Percentiles rank a stretch among this genome's conserved stretches.
Evolutionary conservation across 352 stramenopile species (phyloP).

Genomic region (Plasmopara muralis): DNA sequence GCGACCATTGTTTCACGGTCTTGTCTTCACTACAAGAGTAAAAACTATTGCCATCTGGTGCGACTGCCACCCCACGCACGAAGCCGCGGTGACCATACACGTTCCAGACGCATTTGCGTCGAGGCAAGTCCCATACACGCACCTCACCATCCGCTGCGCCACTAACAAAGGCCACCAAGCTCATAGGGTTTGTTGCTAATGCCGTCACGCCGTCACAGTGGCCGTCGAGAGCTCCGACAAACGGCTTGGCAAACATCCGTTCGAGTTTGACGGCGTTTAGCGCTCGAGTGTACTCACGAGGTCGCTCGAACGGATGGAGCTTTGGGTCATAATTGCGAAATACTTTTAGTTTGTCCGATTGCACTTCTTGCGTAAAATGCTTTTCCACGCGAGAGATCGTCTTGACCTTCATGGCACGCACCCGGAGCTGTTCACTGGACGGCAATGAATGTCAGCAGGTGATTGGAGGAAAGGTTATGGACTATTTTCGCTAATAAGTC

Average conservation of each 20-base stretch:
- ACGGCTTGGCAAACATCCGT: slow-evolving; percentile 98
- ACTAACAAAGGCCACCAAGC: slow-evolving; percentile 83
- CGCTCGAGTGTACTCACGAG: slow-evolving; percentile 93
- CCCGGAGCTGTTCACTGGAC: slow-evolving; percentile 21
- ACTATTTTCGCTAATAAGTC: no score
- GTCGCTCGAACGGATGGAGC: slow-evolving; percentile 91
- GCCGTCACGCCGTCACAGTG: slow-evolving; percentile 96
- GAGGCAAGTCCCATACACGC: slow-evolving; percentile 96
- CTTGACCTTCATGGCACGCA: slow-evolving; percentile 96
- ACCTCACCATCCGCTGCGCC: slow-evolving; percentile 92
- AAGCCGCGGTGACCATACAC: slow-evolving; percentile 91
- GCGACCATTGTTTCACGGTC: slow-evolving; percentile 90
- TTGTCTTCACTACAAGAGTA: slow-evolving; percentile 95
- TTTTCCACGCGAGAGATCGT: slow-evolving; percentile 94
- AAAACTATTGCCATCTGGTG: slow-evolving; percentile 78
- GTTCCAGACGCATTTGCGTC: slow-evolving; percentile 90
- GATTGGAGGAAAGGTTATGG: slow-evolving; percentile 8
- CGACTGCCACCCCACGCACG: slow-evolving; percentile 88
- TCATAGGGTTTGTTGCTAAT: slow-evolving; percentile 87
- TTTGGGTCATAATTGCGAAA: slow-evolving; percentile 96
- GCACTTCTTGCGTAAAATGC: slow-evolving; percentile 92
- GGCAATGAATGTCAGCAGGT: slow-evolving; percentile 6
- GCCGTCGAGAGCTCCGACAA: slow-evolving; percentile 95
- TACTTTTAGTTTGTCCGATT: slow-evolving; percentile 90
- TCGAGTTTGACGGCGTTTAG: slow-evolving; percentile 98